Evolutionary conservation across 306 rosid genomes (phyloP).

Genomic region (Oemleria cerasiformis): DNA sequence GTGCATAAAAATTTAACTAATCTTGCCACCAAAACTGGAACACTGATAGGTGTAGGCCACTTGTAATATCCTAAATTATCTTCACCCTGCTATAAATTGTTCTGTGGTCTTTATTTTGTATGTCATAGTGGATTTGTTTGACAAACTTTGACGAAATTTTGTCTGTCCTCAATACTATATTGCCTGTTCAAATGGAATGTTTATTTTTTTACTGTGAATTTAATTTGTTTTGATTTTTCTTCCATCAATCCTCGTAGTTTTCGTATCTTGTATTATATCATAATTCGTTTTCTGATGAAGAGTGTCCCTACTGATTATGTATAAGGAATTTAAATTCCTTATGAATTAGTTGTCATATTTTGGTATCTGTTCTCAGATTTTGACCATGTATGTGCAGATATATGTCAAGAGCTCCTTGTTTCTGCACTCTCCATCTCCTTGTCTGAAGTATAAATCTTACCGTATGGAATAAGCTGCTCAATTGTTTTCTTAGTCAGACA

Average conservation of each 20-base stretch:
- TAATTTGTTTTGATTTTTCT: not conserved
- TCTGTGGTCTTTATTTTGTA: not conserved
- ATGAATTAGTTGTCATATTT: not conserved
- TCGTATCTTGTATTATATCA: not conserved
- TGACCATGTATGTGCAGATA: not conserved
- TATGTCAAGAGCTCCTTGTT: constrained; percentile 76
- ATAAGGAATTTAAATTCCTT: not conserved
- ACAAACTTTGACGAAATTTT: not conserved
- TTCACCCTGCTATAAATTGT: not conserved
- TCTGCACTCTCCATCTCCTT: constrained; percentile 78
- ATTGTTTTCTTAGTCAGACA: not conserved
- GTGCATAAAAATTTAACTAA: too few relatives aligned
- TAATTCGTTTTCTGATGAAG: not conserved
- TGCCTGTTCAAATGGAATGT: not conserved
- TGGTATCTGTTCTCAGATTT: not conserved
- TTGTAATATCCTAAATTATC: not conserved
- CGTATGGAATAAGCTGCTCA: not conserved
- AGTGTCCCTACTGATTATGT: not conserved
- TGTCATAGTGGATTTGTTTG: not conserved
- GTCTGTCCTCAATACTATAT: not conserved
- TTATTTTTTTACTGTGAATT: not conserved
- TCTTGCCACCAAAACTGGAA: too few relatives aligned
- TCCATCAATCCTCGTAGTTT: not conserved
- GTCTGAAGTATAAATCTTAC: constrained; percentile 48
- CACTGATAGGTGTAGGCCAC: too few relatives aligned